Base-by-base conservation (phyloP, 176 grass and related monocot genomes). In the Phragmites australis region DNA sequence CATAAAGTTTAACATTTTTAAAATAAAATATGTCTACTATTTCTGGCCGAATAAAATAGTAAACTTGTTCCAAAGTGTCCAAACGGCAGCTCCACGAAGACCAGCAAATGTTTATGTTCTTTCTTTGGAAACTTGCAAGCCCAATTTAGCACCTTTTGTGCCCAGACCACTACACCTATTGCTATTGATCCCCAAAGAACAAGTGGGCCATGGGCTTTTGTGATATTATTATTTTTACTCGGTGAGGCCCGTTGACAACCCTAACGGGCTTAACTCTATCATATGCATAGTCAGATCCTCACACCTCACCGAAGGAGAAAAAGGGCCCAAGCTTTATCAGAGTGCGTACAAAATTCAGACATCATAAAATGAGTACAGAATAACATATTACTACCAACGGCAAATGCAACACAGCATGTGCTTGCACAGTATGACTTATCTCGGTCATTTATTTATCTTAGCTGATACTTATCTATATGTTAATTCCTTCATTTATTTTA, bases 301-400 rank as follows among this genome's bases (percentile, higher is more conserved):
- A 13, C 22, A 4, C 45, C 68, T 44, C 26, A 53, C n/a, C 26
- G 6, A 9, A 29, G 10, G 58, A 15, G 58, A 15, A 75, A 81
- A 81, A 81, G 70, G 40, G 69, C 60, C 84, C 69, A 81, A 41
- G 6, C 68, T 19, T 34, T 57, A 21, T 25, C 6, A 16, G 10
- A 14, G 44, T 7, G 37, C 19, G 10, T 30, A 41, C 30, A 82
- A 73, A 82, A 78, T 16, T 1, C 6, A 23, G 45, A 37, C 60
- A 50, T 13, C 17, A 14, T 78, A 47, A 72, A 72, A 72, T 72
- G 29, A 52, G 47, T 72, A 49, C n/a, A n/a, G n/a, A n/a, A n/a
- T n/a, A n/a, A n/a, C n/a, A n/a, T n/a, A n/a, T n/a, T n/a, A n/a
- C n/a, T n/a, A n/a, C n/a, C n/a, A n/a, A n/a, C n/a, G n/a, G n/a